phyloP scores from a whole-genome alignment of 306 rosid species.

The Medicago lupulina region DNA sequence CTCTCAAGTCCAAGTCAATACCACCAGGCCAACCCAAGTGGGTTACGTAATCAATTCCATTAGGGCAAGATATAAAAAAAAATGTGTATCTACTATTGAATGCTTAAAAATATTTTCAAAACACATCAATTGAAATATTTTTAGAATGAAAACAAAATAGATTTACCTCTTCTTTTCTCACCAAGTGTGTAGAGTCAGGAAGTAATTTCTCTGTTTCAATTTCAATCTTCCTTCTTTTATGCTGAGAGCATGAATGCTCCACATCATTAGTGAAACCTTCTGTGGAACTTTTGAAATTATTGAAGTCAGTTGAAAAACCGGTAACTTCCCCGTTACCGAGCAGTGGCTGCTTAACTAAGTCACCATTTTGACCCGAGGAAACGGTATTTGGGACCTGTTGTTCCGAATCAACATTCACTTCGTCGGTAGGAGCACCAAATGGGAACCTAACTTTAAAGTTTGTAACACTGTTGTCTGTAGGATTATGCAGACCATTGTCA shows the following conservation, averaged over 20 bases:
- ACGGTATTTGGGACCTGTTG: conserved; percentile 34
- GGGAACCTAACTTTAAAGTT: conserved; percentile 46
- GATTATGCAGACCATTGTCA: conserved; percentile 37
- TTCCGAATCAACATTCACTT: conserved; percentile 38
- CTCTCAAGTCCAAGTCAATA: too few relatives aligned
- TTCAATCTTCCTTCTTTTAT: conserved; percentile 63
- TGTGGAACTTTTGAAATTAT: conserved; percentile 37
- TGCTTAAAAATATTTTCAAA: neutral
- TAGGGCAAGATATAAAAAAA: conserved; percentile 25
- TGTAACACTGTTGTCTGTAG: conserved; percentile 39
- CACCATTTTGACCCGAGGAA: conserved; percentile 43
- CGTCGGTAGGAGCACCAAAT: conserved; percentile 47
- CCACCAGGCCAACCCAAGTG: too few relatives aligned
- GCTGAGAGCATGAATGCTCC: conserved; percentile 55
- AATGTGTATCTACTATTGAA: conserved; percentile 9
- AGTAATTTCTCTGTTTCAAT: conserved; percentile 31
- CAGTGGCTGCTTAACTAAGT: conserved; percentile 42
- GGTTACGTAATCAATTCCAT: neutral
- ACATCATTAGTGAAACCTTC: conserved; percentile 41
- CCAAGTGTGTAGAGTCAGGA: conserved; percentile 43
- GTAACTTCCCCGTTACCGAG: conserved; percentile 37
- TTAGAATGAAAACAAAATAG: conserved; percentile 13
- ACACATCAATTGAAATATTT: neutral
- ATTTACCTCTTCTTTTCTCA: conserved; percentile 62
- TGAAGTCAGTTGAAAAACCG: conserved; percentile 44